Base-by-base conservation (phyloP, 257 asterid species). In the Solanum etuberosum region DNA sequence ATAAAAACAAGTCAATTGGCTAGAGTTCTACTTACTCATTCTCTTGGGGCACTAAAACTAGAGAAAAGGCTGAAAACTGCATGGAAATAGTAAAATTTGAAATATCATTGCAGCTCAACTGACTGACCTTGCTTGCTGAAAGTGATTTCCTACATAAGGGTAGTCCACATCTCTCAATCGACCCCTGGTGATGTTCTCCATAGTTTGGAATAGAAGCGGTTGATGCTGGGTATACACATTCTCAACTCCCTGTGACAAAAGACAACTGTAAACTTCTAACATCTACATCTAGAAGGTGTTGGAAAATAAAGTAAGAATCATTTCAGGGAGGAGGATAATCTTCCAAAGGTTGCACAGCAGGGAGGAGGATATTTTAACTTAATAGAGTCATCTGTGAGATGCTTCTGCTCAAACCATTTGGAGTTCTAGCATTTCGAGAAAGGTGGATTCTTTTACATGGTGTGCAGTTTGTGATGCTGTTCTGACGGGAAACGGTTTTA, bases 201-300 rank as follows among this genome's bases (percentile, higher is more conserved):
- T 95, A 34, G 95, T 96, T 89, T 95, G 99, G 91, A 93, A 90
- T 84, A 97, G 91, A 21, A 95, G 93, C 46, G 99, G 98, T 90
- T 97, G 99, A 92, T 97, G 99, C 91, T 97, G 99, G 89, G 99
- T 97, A 90, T 97, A 97, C 38, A 97, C 99, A 90, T 97, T 97
- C 94, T 97, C 98, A 83, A 97, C 98, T 48, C 98, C 99, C 99
- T 96, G 91, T 14, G 88, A 90, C 68, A 74, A 59, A 89, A 85
- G 88, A 63, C 34, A 85, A 83, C 87, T 57, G 32, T 87, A 43
- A 84, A 86, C 25, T 86, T 12, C 68, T 83, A 82, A 88, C 29
- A 46, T 54, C 21, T 25, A 67, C 86, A 34, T 46, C 86, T 20
- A 78, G 51, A 34, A 85, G 80, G 88, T 23, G 38, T 48, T 31